Evolutionary conservation across 805 yeast genomes (phyloP), one percentile per base, ranked within the genome.

Genomic region (Candida xyloterini): DNA sequence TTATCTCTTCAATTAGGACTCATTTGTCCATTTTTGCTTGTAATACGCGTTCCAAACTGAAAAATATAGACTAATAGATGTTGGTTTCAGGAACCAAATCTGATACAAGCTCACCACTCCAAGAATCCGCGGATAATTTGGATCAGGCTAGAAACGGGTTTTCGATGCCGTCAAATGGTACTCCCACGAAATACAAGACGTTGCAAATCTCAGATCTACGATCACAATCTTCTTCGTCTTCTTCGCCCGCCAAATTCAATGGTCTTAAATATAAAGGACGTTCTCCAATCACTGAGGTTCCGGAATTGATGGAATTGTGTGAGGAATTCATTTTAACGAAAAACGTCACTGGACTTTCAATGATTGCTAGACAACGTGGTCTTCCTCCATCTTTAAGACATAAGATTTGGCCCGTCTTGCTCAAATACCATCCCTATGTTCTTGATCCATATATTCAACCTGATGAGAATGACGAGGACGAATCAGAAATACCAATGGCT

Each of bases 391-490:
- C 79, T 41, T 67, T 88, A 38, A 71, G 98, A 44, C 79, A 78
- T 49, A 68, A 73, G 41, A 84, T 86, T 7, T 90, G 97, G 97
- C 96, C 96, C 1, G 63, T 86, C 4, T 61, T 90, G 35, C 62
- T 90, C 42, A 80, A 80, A 50, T 79, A 79, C 52, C 97, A 90
- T 59, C 96, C 97, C 1, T 85, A 81, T 66, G 95, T 87, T 10
- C 62, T 77, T 23, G 70, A 79, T 35, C 96, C 96, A 0, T 83
- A 77, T 50, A 71, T 87, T 26, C 74, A 76, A 46, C 81, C 87
- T 2, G 91, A 75, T 54, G 63, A 56, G 20, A 66, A 62, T 13
- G 66, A 62, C 7, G 62, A 50, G 11, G 50, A 47, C 35, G 58
- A 50, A 9, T 56, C 50, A 2, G 33, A 59, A 47, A 53, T 57